Base-by-base conservation (phyloP, 2,329 filamentous ascomycete species). In the Pyrenophora teres region DNA sequence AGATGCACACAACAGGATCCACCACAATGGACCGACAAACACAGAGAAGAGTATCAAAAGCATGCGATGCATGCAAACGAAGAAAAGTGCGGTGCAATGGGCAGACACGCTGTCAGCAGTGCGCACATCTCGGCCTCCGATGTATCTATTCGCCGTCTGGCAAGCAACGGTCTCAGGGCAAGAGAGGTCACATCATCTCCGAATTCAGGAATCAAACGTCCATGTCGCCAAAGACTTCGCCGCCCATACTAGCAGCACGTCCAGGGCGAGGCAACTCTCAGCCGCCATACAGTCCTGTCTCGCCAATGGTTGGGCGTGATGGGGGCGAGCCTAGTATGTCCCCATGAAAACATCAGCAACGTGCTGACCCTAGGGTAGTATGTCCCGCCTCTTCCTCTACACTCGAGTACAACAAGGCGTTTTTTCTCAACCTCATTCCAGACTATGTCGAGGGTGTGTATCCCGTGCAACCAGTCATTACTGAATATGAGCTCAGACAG, bases 21-120 rank as follows among this genome's bases (percentile, higher is more conserved):
- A 40, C 55, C 53, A 54, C 52, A 41, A 70, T 69, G 66, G 60
- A 70, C 33, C 49, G 54, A 35, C 54, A 57, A 55, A 38, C 52
- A 51, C 60, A 65, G 23, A 72, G 70, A 58, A 60, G 69, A 60
- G 68, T 70, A 23, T 70, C 68, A 27, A 72, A 71, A 58, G 77
- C 78, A n/a, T 79, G 78, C 56, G 76, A 80, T 53, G 73, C 76
- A 6, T 80, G 77, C 63, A 77, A 76, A 44, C 62, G 75, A 3
- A 73, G 78, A 13, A 80, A 79, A 54, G 76, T 79, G 13, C 74
- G 74, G 48, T 80, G 78, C 61, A 79, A 79, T 57, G 77, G 78
- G 27, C 67, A 76, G 48, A 65, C 74, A 21, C 67, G 73, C 37
- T 81, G 79, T 59, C 69, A 71, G 50, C 69, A 72, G 41, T 71